phyloP scores from a whole-genome alignment of 768 basidiomycete species.

The Tulasnella sp. region DNA sequence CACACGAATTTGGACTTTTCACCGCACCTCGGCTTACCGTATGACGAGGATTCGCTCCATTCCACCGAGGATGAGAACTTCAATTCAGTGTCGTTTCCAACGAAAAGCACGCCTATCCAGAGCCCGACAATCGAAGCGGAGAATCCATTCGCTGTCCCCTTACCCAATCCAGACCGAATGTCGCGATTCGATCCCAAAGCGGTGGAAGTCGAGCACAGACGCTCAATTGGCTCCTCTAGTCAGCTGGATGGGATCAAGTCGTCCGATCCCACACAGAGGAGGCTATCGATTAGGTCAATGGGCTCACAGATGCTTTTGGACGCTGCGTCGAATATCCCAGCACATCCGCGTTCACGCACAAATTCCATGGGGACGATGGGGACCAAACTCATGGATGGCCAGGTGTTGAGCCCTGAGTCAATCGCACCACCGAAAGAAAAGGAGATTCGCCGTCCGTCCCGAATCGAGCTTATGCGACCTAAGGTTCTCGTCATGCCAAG shows the following conservation, averaged over 20 bases:
- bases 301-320: background rate
- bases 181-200: slow-evolving; percentile 78
- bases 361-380: slow-evolving; percentile 42
- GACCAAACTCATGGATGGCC: slow-evolving; percentile 50
- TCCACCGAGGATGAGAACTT: slow-evolving; percentile 23
- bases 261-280: background rate
- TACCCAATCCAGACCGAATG: slow-evolving; percentile 47
- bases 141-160: slow-evolving; percentile 60
- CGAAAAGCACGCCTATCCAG: background rate
- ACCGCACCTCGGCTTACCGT: slow-evolving; percentile 36
- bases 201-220: slow-evolving; percentile 44
- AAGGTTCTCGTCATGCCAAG: slow-evolving; percentile 94
- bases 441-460: slow-evolving; percentile 24
- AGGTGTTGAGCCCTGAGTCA: slow-evolving; percentile 35
- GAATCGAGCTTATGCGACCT: slow-evolving; percentile 70
- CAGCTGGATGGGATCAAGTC: background rate
- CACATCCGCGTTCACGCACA: slow-evolving; percentile 4
- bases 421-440: slow-evolving; percentile 29
- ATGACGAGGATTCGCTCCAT: background rate
- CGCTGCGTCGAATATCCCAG: background rate
- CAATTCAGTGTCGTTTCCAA: slow-evolving; percentile 15
- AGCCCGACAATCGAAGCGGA: slow-evolving; percentile 32
- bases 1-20: slow-evolving; percentile 42
- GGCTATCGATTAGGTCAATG: background rate
- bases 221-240: slow-evolving; percentile 36